Evolutionary conservation across 495 filamentous ascomycete species (phyloP).

Genomic region (Daldinia caldariorum): DNA sequence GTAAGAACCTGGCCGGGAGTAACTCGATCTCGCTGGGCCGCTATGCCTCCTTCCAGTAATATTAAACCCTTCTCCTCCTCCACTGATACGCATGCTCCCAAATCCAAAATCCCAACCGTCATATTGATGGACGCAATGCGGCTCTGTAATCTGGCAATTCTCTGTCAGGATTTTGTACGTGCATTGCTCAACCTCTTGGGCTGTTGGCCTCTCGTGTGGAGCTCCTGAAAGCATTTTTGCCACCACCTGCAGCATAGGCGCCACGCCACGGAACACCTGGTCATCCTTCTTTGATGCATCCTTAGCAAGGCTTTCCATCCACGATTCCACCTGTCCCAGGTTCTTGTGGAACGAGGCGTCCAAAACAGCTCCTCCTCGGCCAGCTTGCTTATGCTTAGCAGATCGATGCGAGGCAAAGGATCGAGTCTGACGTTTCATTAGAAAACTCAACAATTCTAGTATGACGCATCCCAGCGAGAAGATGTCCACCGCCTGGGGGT

Average conservation of each 20-base stretch:
- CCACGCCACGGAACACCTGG: slow-evolving; percentile 56
- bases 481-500: slow-evolving; percentile 70
- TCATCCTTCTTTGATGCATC: slow-evolving; percentile 75
- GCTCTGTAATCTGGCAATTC: slow-evolving; percentile 53
- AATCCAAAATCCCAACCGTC: slow-evolving; percentile 47
- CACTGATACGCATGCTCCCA: slow-evolving; percentile 41
- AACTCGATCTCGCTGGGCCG: slow-evolving; percentile 30
- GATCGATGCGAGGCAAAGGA: slow-evolving; percentile 79
- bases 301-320: slow-evolving; percentile 75
- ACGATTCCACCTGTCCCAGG: slow-evolving; percentile 75
- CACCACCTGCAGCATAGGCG: slow-evolving; percentile 58
- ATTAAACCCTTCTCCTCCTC: slow-evolving; percentile 34
- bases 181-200: slow-evolving; percentile 55
- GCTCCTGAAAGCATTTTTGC: slow-evolving; percentile 57
- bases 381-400: slow-evolving; percentile 70
- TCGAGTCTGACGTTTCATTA: slow-evolving; percentile 75
- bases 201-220: slow-evolving; percentile 58
- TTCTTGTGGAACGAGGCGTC: slow-evolving; percentile 89
- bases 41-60: slow-evolving; percentile 37
- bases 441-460: slow-evolving; percentile 73
- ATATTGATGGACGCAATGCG: slow-evolving; percentile 58
- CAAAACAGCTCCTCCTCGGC: slow-evolving; percentile 72
- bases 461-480: slow-evolving; percentile 80
- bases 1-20: slow-evolving; percentile 16
- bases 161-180: slow-evolving; percentile 59